Conservation (phyloP, 1,139 yeast genomes). For the Barnettozyma hawaiiensis region DNA sequence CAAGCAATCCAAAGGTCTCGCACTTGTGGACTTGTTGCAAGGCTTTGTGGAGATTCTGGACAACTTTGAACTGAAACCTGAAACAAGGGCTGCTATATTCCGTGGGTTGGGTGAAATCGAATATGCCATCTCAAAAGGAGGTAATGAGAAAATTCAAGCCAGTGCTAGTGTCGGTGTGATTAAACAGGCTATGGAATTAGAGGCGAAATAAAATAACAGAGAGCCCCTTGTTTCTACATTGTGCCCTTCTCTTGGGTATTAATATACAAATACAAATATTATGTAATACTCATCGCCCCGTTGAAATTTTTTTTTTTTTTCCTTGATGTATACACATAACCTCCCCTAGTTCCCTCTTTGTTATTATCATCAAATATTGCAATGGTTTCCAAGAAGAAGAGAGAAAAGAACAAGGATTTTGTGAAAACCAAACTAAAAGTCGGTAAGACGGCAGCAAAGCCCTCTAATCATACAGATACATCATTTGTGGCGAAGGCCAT, state of each 20-base stretch:
- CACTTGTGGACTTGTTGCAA: slow-evolving; percentile 75
- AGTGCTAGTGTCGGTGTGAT: slow-evolving; percentile 89
- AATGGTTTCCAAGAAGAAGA: slow-evolving; percentile 58
- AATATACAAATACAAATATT: neutral
- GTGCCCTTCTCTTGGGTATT: too few relatives aligned
- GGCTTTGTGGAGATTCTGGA: slow-evolving; percentile 71
- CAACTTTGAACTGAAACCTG: slow-evolving; percentile 55
- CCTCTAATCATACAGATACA: slow-evolving; percentile 77
- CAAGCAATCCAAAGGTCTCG: slow-evolving; percentile 74
- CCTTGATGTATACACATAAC: neutral
- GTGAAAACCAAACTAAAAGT: slow-evolving; percentile 77
- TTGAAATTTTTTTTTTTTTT: too few relatives aligned
- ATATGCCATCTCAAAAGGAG: slow-evolving; percentile 87
- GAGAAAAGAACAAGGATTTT: slow-evolving; percentile 70
- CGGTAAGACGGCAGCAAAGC: slow-evolving; percentile 71
- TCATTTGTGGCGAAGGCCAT: slow-evolving; percentile 75
- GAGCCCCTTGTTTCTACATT: too few relatives aligned
- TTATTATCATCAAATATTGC: too few relatives aligned
- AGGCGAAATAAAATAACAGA: slow-evolving; percentile 19
- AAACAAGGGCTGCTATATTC: slow-evolving; percentile 57
- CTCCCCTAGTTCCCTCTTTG: too few relatives aligned
- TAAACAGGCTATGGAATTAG: slow-evolving; percentile 41
- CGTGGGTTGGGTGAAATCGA: slow-evolving; percentile 80
- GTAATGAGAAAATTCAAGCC: slow-evolving; percentile 83
- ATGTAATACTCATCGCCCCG: neutral